Evolutionary conservation across 805 yeast genomes (phyloP).

Genomic region (Candida bentonensis): DNA sequence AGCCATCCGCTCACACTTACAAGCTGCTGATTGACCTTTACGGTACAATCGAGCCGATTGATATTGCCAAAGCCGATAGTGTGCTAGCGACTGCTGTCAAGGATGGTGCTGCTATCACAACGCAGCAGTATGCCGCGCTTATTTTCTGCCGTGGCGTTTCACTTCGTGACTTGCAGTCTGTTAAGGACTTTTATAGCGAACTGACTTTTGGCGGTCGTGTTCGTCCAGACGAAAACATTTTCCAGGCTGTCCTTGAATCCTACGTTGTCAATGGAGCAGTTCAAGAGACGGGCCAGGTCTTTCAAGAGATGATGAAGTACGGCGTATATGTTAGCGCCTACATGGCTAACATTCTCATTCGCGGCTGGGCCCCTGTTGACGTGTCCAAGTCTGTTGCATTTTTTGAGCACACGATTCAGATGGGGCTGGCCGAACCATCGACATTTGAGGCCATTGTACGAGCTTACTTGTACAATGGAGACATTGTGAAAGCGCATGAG

Average conservation of each 20-base stretch:
- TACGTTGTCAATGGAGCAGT: constrained; percentile 22
- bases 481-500: constrained; percentile 11
- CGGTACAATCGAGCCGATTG: constrained; percentile 19
- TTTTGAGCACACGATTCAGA: constrained; percentile 15
- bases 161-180: constrained; percentile 19
- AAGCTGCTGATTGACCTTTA: constrained; percentile 25
- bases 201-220: constrained; percentile 18
- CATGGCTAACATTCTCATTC: constrained; percentile 21
- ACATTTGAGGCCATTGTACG: constrained; percentile 22
- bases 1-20: constrained; percentile 26
- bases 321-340: constrained; percentile 16
- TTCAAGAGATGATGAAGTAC: constrained; percentile 21
- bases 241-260: constrained; percentile 26
- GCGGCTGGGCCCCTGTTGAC: constrained; percentile 23
- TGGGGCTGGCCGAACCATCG: constrained; percentile 19
- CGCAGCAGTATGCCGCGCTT: constrained; percentile 25
- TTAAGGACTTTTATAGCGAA: constrained; percentile 21
- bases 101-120: constrained; percentile 16
- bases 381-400: constrained; percentile 15
- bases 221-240: constrained; percentile 24
- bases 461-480: constrained; percentile 16
- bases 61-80: constrained; percentile 22
- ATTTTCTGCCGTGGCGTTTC: constrained; percentile 26
- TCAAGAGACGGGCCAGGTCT: constrained; percentile 17
- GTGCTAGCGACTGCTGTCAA: constrained; percentile 20